Conservation (phyloP, 2,329 filamentous ascomycete species). For the Fusarium udum region DNA sequence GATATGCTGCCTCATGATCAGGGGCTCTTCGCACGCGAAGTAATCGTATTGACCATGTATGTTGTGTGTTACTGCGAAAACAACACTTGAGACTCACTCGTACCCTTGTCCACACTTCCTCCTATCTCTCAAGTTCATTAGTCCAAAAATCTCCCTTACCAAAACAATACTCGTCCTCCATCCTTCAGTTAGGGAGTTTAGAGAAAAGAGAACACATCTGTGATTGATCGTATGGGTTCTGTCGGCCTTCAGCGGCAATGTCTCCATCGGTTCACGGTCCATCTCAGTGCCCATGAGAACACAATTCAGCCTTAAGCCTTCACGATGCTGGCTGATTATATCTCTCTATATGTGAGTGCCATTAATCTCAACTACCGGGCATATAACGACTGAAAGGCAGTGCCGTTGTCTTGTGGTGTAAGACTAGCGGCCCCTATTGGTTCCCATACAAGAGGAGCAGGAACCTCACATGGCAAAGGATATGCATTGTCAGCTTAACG, state of each 20-base stretch:
- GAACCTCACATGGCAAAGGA: background rate
- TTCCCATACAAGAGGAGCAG: background rate
- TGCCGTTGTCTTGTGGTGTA: background rate
- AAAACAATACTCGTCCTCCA: background rate
- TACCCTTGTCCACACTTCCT: no score
- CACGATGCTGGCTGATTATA: no score
- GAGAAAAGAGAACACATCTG: no score
- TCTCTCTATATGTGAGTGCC: background rate
- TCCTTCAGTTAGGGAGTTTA: background rate
- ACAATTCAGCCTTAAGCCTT: background rate
- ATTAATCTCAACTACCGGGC: background rate
- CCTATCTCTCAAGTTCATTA: background rate
- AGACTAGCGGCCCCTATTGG: slow-evolving; percentile 1
- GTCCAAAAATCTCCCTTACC: background rate
- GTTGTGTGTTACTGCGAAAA: background rate
- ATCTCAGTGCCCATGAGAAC: background rate
- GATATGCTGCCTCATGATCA: background rate
- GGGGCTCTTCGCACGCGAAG: no score
- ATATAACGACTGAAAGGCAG: background rate
- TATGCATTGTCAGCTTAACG: background rate
- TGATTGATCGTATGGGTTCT: no score
- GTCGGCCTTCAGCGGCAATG: no score
- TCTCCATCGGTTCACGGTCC: no score
- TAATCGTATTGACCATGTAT: background rate
- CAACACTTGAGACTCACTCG: background rate